Percentiles rank a stretch among this genome's conserved stretches.
phyloP scores from a whole-genome alignment of 306 rosid species.

The Gynostemma pentaphyllum region DNA sequence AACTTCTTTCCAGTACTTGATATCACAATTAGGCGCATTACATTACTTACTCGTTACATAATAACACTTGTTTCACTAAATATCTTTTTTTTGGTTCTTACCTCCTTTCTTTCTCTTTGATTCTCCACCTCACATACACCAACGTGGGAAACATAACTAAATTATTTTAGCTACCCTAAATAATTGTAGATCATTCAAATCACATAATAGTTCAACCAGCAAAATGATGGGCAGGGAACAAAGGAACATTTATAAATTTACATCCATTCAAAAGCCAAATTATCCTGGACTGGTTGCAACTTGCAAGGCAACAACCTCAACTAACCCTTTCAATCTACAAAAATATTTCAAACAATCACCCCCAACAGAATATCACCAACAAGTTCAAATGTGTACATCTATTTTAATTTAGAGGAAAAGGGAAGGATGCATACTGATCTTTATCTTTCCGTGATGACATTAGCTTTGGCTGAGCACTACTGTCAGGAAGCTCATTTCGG shows the following conservation, averaged over 20 bases:
- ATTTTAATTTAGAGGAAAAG: background rate
- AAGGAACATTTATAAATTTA: background rate
- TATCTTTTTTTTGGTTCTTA: background rate
- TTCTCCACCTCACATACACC: background rate
- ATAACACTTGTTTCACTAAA: background rate
- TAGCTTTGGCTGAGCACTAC: constrained; percentile 96
- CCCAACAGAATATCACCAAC: background rate
- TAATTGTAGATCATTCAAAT: background rate
- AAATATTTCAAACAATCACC: background rate
- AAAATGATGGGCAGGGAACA: background rate
- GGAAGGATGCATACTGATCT: constrained; percentile 62
- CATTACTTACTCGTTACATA: background rate
- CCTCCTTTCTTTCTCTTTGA: background rate
- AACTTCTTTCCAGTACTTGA: background rate
- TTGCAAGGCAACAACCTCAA: background rate
- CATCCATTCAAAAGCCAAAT: background rate
- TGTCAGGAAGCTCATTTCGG: constrained; percentile 97
- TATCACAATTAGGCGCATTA: background rate
- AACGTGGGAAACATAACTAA: no score
- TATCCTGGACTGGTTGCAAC: background rate
- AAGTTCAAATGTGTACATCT: background rate
- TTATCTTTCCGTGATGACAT: constrained; percentile 77
- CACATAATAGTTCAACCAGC: background rate
- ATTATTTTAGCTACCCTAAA: background rate
- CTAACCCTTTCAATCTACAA: background rate